These are phyloP conservation scores for Taxawa tesnikishii DNA, from an alignment of 2,329 filamentous ascomycete genomes.

Conservation along the genomic window DNA sequence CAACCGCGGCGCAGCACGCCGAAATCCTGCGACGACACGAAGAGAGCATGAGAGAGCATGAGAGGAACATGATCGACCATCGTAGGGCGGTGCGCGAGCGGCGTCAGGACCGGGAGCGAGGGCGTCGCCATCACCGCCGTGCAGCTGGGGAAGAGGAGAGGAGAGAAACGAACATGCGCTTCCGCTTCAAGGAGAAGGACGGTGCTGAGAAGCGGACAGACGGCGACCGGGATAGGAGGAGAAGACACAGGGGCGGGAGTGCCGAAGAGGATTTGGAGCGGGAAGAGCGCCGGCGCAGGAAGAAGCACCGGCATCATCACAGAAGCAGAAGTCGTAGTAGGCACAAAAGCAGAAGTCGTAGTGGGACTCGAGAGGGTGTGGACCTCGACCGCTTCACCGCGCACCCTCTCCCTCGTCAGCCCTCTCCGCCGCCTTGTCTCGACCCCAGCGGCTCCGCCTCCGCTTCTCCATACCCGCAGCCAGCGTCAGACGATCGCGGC, in stretches of 20 bases:
- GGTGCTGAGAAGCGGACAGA: no score
- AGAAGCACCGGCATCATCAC: background rate
- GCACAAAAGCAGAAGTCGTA: background rate
- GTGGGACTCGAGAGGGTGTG: slow-evolving; percentile 4
- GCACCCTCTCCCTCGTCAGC: slow-evolving; percentile 7
- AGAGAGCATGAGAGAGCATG: slow-evolving; percentile 5
- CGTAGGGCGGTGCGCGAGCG: background rate
- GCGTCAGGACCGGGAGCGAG: background rate
- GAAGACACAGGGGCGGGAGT: background rate
- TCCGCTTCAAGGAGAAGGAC: slow-evolving; percentile 1
- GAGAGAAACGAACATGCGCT: background rate
- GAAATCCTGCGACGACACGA: slow-evolving; percentile 8
- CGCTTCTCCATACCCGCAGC: background rate
- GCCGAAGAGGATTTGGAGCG: no score
- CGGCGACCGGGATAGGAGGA: background rate
- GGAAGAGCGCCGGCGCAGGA: background rate
- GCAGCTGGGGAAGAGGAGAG: no score
- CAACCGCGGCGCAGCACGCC: slow-evolving; percentile 5
- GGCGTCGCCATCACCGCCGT: no score
- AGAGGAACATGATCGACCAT: slow-evolving; percentile 4
- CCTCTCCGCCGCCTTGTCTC: slow-evolving; percentile 1
- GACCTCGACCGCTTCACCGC: slow-evolving; percentile 6
- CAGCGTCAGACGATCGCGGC: slow-evolving; percentile 30
- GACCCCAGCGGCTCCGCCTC: slow-evolving; percentile 5
- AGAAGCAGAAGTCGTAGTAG: background rate